Evolutionary conservation across 2,329 filamentous ascomycete species (phyloP).

Genomic region (Ceratocystis papillata): DNA sequence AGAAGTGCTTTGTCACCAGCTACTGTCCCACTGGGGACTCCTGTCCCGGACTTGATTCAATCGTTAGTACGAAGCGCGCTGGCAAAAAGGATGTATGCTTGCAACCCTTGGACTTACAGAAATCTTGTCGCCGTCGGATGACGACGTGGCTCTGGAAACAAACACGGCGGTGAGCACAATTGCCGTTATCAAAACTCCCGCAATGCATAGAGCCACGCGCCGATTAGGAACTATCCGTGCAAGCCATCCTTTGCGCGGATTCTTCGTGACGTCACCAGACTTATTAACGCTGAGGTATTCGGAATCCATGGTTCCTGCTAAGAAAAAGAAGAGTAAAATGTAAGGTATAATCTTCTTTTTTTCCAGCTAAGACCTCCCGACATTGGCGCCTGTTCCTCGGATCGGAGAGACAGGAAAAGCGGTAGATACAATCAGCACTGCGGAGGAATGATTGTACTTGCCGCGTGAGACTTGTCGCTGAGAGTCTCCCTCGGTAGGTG

Average conservation of each 20-base stretch:
- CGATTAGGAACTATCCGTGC: neutral
- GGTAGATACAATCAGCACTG: neutral
- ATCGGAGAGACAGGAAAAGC: neutral
- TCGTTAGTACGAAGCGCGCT: neutral
- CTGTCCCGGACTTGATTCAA: constrained; percentile 4
- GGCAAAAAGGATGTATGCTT: neutral
- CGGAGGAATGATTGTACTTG: neutral
- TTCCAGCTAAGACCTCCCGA: neutral
- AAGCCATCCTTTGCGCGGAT: neutral
- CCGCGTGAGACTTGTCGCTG: neutral
- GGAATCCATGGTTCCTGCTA: neutral
- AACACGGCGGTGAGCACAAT: constrained; percentile 4
- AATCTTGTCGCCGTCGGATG: neutral
- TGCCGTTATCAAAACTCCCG: neutral
- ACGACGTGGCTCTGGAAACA: neutral
- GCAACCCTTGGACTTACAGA: neutral
- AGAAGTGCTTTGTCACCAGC: constrained; percentile 7
- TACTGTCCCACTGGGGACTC: constrained; percentile 11
- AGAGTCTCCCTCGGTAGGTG: neutral
- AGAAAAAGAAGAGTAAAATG: neutral
- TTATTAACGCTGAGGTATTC: neutral
- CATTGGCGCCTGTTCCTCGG: neutral
- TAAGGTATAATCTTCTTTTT: neutral
- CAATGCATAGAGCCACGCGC: constrained; percentile 6
- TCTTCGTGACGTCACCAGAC: neutral